Base-by-base conservation (phyloP, 2,329 filamentous ascomycete species). In the Purpureocillium takamizusanense region DNA sequence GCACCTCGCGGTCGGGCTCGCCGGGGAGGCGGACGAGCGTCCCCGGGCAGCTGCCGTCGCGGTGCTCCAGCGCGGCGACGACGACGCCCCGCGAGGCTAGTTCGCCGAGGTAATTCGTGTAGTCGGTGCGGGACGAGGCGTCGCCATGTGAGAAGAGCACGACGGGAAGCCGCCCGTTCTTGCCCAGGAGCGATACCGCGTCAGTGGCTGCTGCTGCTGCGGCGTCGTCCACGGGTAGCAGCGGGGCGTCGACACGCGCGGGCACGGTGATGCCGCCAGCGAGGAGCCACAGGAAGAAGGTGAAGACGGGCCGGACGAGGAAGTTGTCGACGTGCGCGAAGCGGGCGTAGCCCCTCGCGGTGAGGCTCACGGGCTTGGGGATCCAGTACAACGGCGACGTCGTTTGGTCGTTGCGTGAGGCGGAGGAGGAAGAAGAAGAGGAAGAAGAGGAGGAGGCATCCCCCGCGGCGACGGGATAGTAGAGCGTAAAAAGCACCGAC, bases 101-200 rank as follows among this genome's bases (percentile, higher is more conserved):
- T 41, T 71, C 66, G 41, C 67, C 67, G 13, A 69, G 58, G 46
- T 66, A 73, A 50, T 70, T 59, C 0, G 69, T 71, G 52, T 74
- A 74, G 48, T 72, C 69, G 2, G 67, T 70, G 16, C 70, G 54
- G 1, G 65, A 68, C 31, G 63, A 66, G 17, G 67, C 69, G 52
- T 68, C 68, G 32, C 70, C 70, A 44, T 74, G 70, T 5, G 70
- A 72, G 48, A 74, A 72, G 46, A 74, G 52, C 42, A 73, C 53
- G 42, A 73, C 56, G 8, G 69, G 67, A 21, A 67, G 59, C 36
- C 53, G 48, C 2, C 50, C 41, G 12, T 5, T 25, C 10, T 25
- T 25, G 6, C 21, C 21, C 6, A 25, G 6, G 21, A 25, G 21
- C 5, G 10, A 25, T 10, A 5, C 21, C 5, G 5, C 21, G 21